Evolutionary conservation across 495 filamentous ascomycete species (phyloP).

Genomic region (Parmelia sp.): DNA sequence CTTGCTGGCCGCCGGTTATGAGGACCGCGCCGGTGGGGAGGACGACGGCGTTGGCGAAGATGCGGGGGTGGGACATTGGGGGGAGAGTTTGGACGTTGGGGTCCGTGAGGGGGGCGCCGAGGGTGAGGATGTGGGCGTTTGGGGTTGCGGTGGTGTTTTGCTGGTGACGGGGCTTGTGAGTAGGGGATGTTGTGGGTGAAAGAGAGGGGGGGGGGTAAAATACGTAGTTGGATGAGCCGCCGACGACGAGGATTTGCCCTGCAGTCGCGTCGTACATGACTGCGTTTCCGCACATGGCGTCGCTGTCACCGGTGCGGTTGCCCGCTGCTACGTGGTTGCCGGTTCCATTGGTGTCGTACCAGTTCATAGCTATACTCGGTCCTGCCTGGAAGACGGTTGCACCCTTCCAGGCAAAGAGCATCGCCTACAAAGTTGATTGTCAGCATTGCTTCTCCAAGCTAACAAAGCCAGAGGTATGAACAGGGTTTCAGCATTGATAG

Average conservation of each 20-base stretch:
- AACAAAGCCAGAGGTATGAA: not conserved
- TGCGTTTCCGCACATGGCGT: slow-evolving; percentile 49
- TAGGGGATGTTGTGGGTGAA: not conserved
- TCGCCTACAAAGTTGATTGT: slow-evolving; percentile 27
- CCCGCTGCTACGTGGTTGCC: slow-evolving; percentile 39
- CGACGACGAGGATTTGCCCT: slow-evolving; percentile 50
- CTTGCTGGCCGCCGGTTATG: slow-evolving; percentile 52
- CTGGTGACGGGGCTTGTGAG: not conserved
- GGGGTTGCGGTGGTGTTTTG: slow-evolving; percentile 33
- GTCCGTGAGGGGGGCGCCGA: slow-evolving; percentile 30
- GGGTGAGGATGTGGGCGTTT: slow-evolving; percentile 45
- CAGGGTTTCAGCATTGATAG: not conserved
- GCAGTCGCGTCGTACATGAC: slow-evolving; percentile 52
- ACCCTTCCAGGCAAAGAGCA: slow-evolving; percentile 57
- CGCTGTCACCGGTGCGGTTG: slow-evolving; percentile 36
- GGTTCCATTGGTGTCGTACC: slow-evolving; percentile 42
- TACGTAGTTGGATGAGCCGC: slow-evolving; percentile 44
- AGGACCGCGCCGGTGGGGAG: slow-evolving; percentile 54
- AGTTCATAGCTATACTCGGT: slow-evolving; percentile 51
- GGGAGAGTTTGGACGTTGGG: slow-evolving; percentile 30
- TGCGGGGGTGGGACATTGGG: slow-evolving; percentile 43
- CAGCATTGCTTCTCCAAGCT: not conserved
- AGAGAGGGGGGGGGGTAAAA: not conserved
- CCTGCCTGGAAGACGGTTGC: slow-evolving; percentile 53
- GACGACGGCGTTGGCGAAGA: slow-evolving; percentile 49